phyloP scores from a whole-genome alignment of 2,329 filamentous ascomycete species.

The Pseudogymnoascus sp. region DNA sequence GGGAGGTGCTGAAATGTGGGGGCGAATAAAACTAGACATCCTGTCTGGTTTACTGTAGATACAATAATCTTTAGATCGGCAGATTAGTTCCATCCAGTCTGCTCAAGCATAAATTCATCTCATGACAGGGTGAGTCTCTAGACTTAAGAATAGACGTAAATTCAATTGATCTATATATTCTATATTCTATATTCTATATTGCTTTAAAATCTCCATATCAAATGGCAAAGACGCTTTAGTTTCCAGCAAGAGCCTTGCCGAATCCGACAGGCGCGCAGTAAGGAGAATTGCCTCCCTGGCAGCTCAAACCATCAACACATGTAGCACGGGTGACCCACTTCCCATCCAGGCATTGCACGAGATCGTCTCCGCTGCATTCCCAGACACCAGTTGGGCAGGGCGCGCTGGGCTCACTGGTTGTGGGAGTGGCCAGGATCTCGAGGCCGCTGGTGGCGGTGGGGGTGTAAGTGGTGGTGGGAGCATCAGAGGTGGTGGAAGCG shows the following conservation, averaged over 20 bases:
- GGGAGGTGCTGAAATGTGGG: no score
- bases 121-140: not conserved
- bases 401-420: not conserved
- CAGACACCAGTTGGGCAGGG: not conserved
- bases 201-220: not conserved
- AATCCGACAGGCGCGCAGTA: not conserved
- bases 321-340: conserved; percentile 1
- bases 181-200: not conserved
- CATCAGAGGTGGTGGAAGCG: not conserved
- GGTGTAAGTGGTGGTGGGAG: not conserved
- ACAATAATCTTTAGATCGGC: no score
- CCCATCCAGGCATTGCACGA: not conserved
- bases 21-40: no score
- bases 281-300: not conserved
- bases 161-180: not conserved
- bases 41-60: no score
- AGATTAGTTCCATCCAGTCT: no score
- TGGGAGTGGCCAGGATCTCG: not conserved
- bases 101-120: not conserved
- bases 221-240: not conserved
- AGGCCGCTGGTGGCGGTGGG: not conserved
- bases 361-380: not conserved
- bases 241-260: not conserved
- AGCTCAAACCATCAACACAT: not conserved
- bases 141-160: not conserved